A percentile compares a stretch with the other conserved stretches of the same genome.
Evolutionary conservation across 805 yeast species (phyloP).

Genomic region (Teunomyces cretensis): DNA sequence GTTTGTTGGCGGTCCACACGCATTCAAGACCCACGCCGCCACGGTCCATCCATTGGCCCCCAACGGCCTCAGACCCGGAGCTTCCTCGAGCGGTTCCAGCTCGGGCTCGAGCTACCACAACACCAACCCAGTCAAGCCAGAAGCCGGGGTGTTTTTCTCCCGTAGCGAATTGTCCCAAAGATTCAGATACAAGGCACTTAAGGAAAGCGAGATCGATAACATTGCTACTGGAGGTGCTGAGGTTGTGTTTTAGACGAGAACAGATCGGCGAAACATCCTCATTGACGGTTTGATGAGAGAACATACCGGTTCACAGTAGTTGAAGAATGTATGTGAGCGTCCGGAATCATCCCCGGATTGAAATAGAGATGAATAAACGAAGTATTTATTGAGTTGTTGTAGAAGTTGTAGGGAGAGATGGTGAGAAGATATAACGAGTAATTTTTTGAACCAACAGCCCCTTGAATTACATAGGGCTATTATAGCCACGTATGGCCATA

Average conservation of each 20-base stretch:
- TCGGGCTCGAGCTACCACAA: conserved; percentile 15
- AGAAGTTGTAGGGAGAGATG: too few relatives aligned
- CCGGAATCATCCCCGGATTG: neutral
- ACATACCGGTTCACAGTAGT: too few relatives aligned
- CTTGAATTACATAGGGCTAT: too few relatives aligned
- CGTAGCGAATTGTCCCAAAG: conserved; percentile 69
- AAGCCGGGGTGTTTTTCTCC: conserved; percentile 46
- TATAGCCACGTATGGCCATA: too few relatives aligned
- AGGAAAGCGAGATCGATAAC: conserved; percentile 70
- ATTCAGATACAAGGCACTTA: conserved; percentile 65
- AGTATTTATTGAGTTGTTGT: too few relatives aligned
- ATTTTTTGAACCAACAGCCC: too few relatives aligned
- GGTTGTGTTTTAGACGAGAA: conserved; percentile 36
- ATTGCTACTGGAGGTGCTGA: conserved; percentile 85
- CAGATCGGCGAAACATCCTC: neutral
- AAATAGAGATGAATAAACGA: neutral
- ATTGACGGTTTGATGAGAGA: too few relatives aligned
- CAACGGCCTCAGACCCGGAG: conserved; percentile 41
- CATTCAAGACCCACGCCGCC: conserved; percentile 18
- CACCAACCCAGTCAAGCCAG: conserved; percentile 40
- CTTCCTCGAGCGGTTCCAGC: conserved; percentile 8
- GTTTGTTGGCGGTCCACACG: conserved; percentile 83
- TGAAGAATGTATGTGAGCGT: too few relatives aligned
- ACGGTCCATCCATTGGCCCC: conserved; percentile 45
- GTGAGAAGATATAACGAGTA: too few relatives aligned